phyloP scores from a whole-genome alignment of 1,284 basidiomycete species.

The Heterobasidion parviporum region DNA sequence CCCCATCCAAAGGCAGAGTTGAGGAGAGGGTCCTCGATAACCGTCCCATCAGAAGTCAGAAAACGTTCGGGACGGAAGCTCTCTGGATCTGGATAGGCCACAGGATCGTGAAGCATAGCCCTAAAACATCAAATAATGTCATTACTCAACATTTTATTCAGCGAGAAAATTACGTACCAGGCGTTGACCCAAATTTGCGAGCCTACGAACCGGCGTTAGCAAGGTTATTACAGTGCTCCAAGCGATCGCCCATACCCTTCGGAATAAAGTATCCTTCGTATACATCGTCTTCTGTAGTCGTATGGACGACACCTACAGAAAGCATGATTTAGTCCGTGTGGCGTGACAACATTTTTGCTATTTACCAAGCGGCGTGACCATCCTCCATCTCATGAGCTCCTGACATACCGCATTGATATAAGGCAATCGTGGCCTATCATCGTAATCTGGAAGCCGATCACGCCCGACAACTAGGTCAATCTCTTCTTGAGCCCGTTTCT shows the following conservation, averaged over 20 bases:
- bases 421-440: too few relatives aligned
- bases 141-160: too few relatives aligned
- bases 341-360: too few relatives aligned
- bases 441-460: too few relatives aligned
- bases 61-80: not conserved
- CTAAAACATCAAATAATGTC: not conserved
- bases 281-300: not conserved
- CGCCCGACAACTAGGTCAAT: too few relatives aligned
- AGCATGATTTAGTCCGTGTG: not conserved
- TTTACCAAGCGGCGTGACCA: not conserved
- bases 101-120: not conserved
- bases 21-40: not conserved
- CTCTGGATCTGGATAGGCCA: not conserved
- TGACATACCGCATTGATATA: too few relatives aligned
- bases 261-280: not conserved
- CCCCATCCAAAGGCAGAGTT: too few relatives aligned
- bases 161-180: too few relatives aligned
- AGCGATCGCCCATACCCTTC: not conserved
- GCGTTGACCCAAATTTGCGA: not conserved
- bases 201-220: not conserved
- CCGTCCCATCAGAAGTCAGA: not conserved
- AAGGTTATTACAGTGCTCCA: not conserved
- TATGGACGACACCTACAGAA: not conserved
- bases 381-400: too few relatives aligned
- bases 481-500: too few relatives aligned